Percentiles rank a stretch among this genome's conserved stretches.
phyloP scores from a whole-genome alignment of 2,329 filamentous ascomycete species.

The Exserohilum rostratum region DNA sequence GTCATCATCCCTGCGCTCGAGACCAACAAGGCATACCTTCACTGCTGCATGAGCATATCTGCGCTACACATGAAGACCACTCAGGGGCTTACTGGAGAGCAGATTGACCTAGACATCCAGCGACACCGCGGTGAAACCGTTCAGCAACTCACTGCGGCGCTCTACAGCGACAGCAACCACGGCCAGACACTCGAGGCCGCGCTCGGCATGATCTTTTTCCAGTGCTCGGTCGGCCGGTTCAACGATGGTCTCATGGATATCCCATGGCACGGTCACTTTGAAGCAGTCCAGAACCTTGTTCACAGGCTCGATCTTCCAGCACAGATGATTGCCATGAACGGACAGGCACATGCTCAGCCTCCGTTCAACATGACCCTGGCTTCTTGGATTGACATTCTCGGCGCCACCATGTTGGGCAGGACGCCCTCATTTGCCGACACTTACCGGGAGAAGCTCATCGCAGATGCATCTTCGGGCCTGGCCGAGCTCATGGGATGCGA shows the following conservation, averaged over 20 bases:
- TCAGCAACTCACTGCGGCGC: slow-evolving; percentile 79
- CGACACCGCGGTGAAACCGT: slow-evolving; percentile 89
- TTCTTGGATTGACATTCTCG: slow-evolving; percentile 96
- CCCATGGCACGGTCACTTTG: slow-evolving; percentile 96
- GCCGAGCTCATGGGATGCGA: slow-evolving; percentile 97
- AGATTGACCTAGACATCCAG: slow-evolving; percentile 89
- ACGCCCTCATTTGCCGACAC: slow-evolving; percentile 89
- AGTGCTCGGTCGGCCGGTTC: slow-evolving; percentile 85
- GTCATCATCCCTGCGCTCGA: slow-evolving; percentile 87
- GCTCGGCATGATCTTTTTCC: slow-evolving; percentile 94
- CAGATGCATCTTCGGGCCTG: slow-evolving; percentile 70
- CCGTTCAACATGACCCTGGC: slow-evolving; percentile 96
- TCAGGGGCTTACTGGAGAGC: slow-evolving; percentile 68
- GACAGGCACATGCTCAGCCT: slow-evolving; percentile 66
- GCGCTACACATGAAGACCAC: slow-evolving; percentile 90
- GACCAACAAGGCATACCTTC: slow-evolving; percentile 89
- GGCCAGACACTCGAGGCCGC: slow-evolving; percentile 89
- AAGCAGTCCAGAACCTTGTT: slow-evolving; percentile 84
- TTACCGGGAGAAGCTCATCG: slow-evolving; percentile 92
- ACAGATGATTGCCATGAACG: slow-evolving; percentile 64
- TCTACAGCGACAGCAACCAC: slow-evolving; percentile 81
- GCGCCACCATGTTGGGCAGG: slow-evolving; percentile 86
- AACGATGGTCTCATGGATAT: slow-evolving; percentile 89
- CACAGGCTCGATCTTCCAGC: slow-evolving; percentile 81
- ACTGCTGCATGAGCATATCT: slow-evolving; percentile 93